Evolutionary conservation across 495 filamentous ascomycete genomes (phyloP).

Genomic region (Aspergillus taichungensis): DNA sequence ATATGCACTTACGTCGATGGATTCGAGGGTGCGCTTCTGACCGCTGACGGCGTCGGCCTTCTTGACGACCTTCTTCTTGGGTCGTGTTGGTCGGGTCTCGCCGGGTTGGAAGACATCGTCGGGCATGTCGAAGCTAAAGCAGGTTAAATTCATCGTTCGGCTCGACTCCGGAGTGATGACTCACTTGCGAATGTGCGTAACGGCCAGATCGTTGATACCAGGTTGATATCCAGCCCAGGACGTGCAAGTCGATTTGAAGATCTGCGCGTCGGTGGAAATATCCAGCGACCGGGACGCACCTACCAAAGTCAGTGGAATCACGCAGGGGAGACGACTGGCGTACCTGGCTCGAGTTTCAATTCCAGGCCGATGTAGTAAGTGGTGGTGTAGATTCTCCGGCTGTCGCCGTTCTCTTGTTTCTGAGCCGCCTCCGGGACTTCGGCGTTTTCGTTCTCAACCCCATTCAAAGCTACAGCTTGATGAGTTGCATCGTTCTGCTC

Average conservation of each 20-base stretch:
- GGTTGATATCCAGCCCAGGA: slow-evolving; percentile 57
- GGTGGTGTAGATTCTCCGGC: slow-evolving; percentile 62
- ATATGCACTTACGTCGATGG: slow-evolving; percentile 39
- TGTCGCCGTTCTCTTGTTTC: slow-evolving; percentile 27
- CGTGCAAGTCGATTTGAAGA: slow-evolving; percentile 64
- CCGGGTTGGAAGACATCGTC: slow-evolving; percentile 80
- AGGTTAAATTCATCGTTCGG: slow-evolving; percentile 8
- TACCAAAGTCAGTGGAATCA: slow-evolving; percentile 21
- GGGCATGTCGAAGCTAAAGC: slow-evolving; percentile 67
- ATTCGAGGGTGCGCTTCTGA: slow-evolving; percentile 36
- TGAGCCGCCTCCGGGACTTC: slow-evolving; percentile 30
- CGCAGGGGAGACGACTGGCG: slow-evolving; percentile 6
- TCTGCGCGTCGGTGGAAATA: slow-evolving; percentile 62
- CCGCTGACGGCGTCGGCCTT: slow-evolving; percentile 20
- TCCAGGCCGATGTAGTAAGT: slow-evolving; percentile 86
- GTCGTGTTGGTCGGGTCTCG: slow-evolving; percentile 59
- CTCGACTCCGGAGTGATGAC: slow-evolving; percentile 12
- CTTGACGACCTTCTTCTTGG: slow-evolving; percentile 53
- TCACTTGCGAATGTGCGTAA: slow-evolving; percentile 72
- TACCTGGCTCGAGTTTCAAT: slow-evolving; percentile 34
- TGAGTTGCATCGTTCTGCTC: slow-evolving; percentile 47
- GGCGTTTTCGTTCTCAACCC: slow-evolving; percentile 39
- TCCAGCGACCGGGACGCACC: slow-evolving; percentile 46
- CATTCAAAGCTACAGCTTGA: slow-evolving; percentile 38
- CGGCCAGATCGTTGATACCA: slow-evolving; percentile 54